phyloP scores from a whole-genome alignment of 345 rosid genomes.

The Erucastrum elatum region DNA sequence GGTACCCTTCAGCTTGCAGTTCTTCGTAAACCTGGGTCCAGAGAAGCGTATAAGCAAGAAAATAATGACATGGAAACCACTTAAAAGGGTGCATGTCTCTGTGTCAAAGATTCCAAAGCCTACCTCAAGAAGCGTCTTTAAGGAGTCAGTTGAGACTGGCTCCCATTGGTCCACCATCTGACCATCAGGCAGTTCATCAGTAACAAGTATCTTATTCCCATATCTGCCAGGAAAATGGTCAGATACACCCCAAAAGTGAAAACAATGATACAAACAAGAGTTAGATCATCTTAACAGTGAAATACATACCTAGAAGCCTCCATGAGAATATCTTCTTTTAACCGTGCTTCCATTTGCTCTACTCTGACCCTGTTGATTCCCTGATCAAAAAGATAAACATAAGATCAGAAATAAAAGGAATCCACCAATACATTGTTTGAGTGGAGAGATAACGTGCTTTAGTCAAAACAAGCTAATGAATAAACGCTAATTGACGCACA shows the following conservation, averaged over 20 bases:
- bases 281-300: constrained; percentile 21
- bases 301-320: constrained; percentile 77
- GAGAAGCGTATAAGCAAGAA: not conserved
- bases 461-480: not conserved
- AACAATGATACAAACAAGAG: constrained; percentile 11
- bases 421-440: not conserved
- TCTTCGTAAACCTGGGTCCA: constrained; percentile 74
- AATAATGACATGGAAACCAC: constrained; percentile 19
- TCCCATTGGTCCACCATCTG: constrained; percentile 99
- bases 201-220: constrained; percentile 97
- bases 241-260: constrained; percentile 21
- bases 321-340: constrained; percentile 83
- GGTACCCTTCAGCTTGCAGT: constrained; percentile 82
- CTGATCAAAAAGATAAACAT: constrained; percentile 42
- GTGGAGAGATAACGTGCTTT: not conserved
- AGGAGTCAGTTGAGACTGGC: constrained; percentile 77
- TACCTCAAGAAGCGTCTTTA: constrained; percentile 95
- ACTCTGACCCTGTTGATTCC: constrained; percentile 89
- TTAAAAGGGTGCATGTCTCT: constrained; percentile 12
- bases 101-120: constrained; percentile 17
- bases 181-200: constrained; percentile 98
- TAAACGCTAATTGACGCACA: not conserved
- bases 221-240: constrained; percentile 59
- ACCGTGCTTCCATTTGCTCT: constrained; percentile 94
- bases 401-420: constrained; percentile 24